phyloP scores from a whole-genome alignment of 208 protist species.

The Wallacemonas sp. region DNA sequence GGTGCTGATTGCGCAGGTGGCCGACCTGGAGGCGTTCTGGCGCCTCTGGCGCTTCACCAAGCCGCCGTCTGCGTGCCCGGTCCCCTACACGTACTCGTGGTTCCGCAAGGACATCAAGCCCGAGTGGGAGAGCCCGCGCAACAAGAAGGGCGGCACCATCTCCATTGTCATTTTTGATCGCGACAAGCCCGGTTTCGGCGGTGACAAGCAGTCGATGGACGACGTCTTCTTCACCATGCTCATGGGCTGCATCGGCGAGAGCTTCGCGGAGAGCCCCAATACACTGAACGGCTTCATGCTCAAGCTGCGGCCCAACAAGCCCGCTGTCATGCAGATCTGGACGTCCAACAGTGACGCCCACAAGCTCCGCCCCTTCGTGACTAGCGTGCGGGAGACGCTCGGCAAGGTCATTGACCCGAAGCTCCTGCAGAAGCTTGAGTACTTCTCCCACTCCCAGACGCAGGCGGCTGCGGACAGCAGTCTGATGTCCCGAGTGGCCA shows the following conservation, averaged over 20 bases:
- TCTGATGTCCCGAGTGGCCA: slow-evolving; percentile 67
- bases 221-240: slow-evolving; percentile 85
- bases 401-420: slow-evolving; percentile 76
- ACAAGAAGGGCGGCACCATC: slow-evolving; percentile 85
- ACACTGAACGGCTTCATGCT: slow-evolving; percentile 88
- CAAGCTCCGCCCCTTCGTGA: slow-evolving; percentile 68
- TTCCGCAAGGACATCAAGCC: slow-evolving; percentile 84
- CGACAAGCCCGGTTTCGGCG: slow-evolving; percentile 65
- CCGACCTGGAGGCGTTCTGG: slow-evolving; percentile 82
- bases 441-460: slow-evolving; percentile 79
- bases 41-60: slow-evolving; percentile 76
- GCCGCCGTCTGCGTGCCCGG: slow-evolving; percentile 56
- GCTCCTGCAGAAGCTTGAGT: slow-evolving; percentile 81
- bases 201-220: slow-evolving; percentile 77
- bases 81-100: slow-evolving; percentile 84
- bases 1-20: slow-evolving; percentile 68
- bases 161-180: slow-evolving; percentile 81
- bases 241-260: slow-evolving; percentile 67
- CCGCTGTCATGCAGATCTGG: slow-evolving; percentile 81
- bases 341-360: slow-evolving; percentile 64
- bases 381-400: slow-evolving; percentile 61
- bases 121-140: slow-evolving; percentile 86
- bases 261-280: slow-evolving; percentile 63
- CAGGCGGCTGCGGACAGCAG: slow-evolving; percentile 35
- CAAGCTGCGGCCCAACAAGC: slow-evolving; percentile 79